Percentiles rank a stretch among this genome's conserved stretches.
phyloP scores from a whole-genome alignment of 2,329 filamentous ascomycete genomes.

The Colletotrichum orbiculare region DNA sequence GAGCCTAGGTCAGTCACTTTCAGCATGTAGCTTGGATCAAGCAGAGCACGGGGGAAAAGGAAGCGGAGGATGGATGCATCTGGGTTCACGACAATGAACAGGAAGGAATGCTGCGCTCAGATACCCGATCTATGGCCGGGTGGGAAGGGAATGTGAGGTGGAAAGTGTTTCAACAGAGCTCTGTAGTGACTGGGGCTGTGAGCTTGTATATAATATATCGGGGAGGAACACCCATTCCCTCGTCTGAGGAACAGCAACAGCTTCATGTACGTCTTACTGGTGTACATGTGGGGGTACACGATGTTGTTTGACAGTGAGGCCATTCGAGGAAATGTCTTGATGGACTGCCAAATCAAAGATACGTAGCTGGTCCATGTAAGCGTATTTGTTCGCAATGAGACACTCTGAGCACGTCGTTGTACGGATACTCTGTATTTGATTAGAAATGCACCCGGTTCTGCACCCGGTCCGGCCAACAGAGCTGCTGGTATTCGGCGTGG shows the following conservation, averaged over 20 bases:
- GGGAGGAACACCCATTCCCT: conserved; percentile 14
- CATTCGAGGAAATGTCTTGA: neutral
- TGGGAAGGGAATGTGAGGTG: conserved; percentile 2
- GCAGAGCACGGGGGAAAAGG: conserved; percentile 18
- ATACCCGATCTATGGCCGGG: conserved; percentile 14
- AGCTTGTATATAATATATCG: conserved; percentile 35
- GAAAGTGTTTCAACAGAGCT: conserved; percentile 21
- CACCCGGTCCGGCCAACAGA: neutral
- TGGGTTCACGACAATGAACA: conserved; percentile 3
- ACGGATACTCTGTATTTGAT: neutral
- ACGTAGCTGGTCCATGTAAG: neutral
- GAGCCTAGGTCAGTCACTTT: conserved; percentile 37
- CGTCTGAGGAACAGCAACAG: neutral
- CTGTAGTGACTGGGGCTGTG: conserved; percentile 27
- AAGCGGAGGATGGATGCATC: conserved; percentile 10
- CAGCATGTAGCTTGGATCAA: conserved; percentile 36
- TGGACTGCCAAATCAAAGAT: neutral
- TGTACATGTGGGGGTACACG: too few relatives aligned
- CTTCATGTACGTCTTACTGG: too few relatives aligned
- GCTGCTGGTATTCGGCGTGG: conserved; percentile 5
- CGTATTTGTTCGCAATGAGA: neutral
- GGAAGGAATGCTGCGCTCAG: conserved; percentile 3
- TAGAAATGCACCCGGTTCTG: conserved; percentile 20
- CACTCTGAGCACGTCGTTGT: conserved; percentile 2
- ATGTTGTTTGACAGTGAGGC: too few relatives aligned